phyloP scores from a whole-genome alignment of 1,139 yeast species.

The Taphrina communis region DNA sequence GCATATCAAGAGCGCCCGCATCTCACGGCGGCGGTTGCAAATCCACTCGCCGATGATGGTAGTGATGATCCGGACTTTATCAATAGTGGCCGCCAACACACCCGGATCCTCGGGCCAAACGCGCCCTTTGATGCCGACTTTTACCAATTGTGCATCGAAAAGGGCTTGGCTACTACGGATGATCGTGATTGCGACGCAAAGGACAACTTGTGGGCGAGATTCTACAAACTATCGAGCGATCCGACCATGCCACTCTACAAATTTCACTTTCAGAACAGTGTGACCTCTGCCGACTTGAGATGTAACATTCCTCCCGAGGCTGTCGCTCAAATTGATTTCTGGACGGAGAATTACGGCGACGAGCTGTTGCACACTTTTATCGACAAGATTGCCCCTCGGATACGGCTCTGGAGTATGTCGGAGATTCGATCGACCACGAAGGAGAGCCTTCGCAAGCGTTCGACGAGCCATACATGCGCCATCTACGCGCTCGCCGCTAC shows the following conservation, averaged over 20 bases:
- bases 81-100: background rate
- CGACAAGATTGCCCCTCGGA: slow-evolving; percentile 23
- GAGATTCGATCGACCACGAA: background rate
- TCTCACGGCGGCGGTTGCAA: background rate
- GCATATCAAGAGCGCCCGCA: background rate
- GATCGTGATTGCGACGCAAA: slow-evolving; percentile 20
- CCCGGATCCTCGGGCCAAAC: slow-evolving; percentile 26
- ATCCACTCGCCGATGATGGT: background rate
- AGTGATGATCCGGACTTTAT: slow-evolving; percentile 7
- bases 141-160: slow-evolving; percentile 18
- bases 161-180: slow-evolving; percentile 18
- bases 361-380: slow-evolving; percentile 7
- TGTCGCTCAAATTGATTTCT: slow-evolving; percentile 13
- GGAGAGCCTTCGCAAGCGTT: background rate
- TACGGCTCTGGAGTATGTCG: slow-evolving; percentile 9
- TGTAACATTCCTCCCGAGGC: slow-evolving; percentile 10
- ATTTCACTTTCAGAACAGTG: background rate
- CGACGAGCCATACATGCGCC: slow-evolving; percentile 28
- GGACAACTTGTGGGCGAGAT: slow-evolving; percentile 17
- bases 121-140: slow-evolving; percentile 24
- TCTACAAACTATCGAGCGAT: background rate
- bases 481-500: slow-evolving; percentile 26
- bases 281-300: background rate
- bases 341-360: slow-evolving; percentile 29
- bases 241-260: slow-evolving; percentile 13